Base-by-base conservation (phyloP, 1,284 basidiomycete genomes). In the Sanghuangporus sanghuang region DNA sequence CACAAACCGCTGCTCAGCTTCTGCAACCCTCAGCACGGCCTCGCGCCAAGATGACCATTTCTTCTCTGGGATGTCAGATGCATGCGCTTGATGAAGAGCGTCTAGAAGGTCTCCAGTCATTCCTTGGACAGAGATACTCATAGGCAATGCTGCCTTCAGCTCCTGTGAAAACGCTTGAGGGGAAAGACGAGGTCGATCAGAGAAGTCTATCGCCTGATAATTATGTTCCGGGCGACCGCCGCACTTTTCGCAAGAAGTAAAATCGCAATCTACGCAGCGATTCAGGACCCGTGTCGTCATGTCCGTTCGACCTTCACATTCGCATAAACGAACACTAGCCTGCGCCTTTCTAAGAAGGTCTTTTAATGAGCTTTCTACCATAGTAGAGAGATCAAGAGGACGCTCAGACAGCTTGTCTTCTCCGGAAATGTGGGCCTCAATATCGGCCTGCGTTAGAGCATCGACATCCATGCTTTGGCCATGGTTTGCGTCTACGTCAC, bases 181-280 rank as follows among this genome's bases (percentile, higher is more conserved):
- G 14, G 82, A 78, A 6, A 92, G 73, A 18, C 90, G 85, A 18
- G 82, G 77, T 46, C 81, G 69, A 1, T 75, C 70, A 2, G 67
- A 69, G 35, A 83, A 70, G 66, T 89, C 82, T 67, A 92, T 78
- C 2, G 76, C 73, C 38, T 75, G 71, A 67, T 87, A 87, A 67
- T 88, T 88, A 73, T 98, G 95, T 68, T 94, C 89, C 0, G 96
- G 96, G 63, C 93, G 86, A 27, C 94, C 95, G 49, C 92, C 92
- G 71, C 95, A 97, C 68, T 86, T 87, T 67, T 83, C 83, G 76
- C 95, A 98, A 23, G 90, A 89, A 8, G 93, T 86, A 16, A 87
- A 85, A 12, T 84, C 85, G 71, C 95, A 98, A 62, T 90, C 89
- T 8, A 73, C 66, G 73, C 95, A 98, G 14, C 82, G 83, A 59